Conservation (phyloP, 2,329 filamentous ascomycete genomes). For the Fusarium cyanostomum region DNA sequence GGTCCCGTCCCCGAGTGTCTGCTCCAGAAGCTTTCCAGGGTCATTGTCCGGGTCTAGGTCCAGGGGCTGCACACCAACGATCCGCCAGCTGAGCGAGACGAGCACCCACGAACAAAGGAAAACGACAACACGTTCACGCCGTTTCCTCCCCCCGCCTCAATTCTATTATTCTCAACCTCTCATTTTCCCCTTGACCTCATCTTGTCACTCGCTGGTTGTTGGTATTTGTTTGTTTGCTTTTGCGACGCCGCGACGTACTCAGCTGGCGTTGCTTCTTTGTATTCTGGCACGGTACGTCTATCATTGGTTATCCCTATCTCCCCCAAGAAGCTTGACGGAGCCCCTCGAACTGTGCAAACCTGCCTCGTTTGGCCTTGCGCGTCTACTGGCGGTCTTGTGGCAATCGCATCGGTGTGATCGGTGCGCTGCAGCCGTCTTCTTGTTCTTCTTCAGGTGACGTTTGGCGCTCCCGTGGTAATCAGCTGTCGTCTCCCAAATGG, state of each 20-base stretch:
- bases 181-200: neutral
- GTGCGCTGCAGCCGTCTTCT: conserved; percentile 12
- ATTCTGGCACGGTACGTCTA: conserved; percentile 33
- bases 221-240: conserved; percentile 33
- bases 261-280: conserved; percentile 22
- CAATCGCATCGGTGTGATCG: conserved; percentile 33
- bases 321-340: conserved; percentile 1
- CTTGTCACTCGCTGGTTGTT: conserved; percentile 19
- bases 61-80: conserved; percentile 34
- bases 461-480: conserved; percentile 30
- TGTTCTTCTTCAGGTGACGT: conserved; percentile 22
- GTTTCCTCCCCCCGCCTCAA: conserved; percentile 6
- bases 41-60: conserved; percentile 24
- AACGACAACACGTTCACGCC: conserved; percentile 32
- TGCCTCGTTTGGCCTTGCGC: conserved; percentile 2
- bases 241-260: conserved; percentile 25
- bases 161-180: conserved; percentile 21
- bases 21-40: conserved; percentile 28
- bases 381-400: conserved; percentile 15
- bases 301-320: conserved; percentile 29
- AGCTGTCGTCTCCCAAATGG: conserved; percentile 30
- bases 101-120: conserved; percentile 24
- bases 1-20: neutral
- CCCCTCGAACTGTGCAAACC: conserved; percentile 14
- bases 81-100: conserved; percentile 28